Evolutionary conservation across 163 green algal genomes (phyloP), one percentile per base, ranked within the genome.

Genomic region (Chloromonas sp.): DNA sequence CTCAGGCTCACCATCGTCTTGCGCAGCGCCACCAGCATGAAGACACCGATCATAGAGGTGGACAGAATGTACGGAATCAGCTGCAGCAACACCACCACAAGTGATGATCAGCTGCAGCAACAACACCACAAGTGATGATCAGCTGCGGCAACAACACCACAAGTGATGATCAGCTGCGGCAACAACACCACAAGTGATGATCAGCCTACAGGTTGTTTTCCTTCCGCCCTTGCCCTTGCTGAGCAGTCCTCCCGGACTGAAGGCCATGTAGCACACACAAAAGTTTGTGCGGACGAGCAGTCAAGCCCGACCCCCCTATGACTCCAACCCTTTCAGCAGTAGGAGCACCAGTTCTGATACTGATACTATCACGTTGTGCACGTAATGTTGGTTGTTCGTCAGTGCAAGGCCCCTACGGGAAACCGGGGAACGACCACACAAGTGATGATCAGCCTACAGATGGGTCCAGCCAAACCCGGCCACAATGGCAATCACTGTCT

Each of bases 31-130:
- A 79, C 36, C 1, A 84, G 81, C 70, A 79, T 84, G 66, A 84
- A 84, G 5, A 79, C 81, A 1, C 81, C 81, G 71, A 84, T 84
- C 66, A 84, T 60, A 5, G 57, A 71, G 2, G 70, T 79, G 57
- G 3, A 80, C 1, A 84, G 58, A 2, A 84, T 62, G 81, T 84
- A 84, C n/a, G 81, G 81, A 57, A 84, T 66, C 2, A 84, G 36
- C 81, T 84, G 81, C 3, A 60, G 1, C 2, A 11, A 79, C 13
- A 2, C 36, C 13, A 14, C 13, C 71, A 79, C 13, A 36, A 58
- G 71, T 74, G 66, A 11, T 15, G 66, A 74, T 5, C 66, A 74
- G 11, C 5, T 11, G 11, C 66, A 74, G 66, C 66, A 11, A 74
- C 66, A 74, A 74, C 11, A 11, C 66, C 5, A 5, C 5, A 74